Base-by-base conservation (phyloP, 805 yeast species). In the Zygosaccharomyces kombuchaensis region DNA sequence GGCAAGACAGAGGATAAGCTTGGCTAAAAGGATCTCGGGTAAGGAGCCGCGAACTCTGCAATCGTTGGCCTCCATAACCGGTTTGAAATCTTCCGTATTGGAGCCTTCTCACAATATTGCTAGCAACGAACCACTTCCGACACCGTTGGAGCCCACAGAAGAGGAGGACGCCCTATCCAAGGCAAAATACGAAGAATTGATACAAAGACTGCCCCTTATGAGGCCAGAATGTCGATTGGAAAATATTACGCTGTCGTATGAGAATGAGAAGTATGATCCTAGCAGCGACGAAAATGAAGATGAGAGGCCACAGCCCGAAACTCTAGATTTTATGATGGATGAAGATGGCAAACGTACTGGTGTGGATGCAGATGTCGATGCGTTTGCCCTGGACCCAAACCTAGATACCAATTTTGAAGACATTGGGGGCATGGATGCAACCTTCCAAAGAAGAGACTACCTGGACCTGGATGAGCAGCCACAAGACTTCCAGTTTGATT, bases 171-270 rank as follows among this genome's bases (percentile, higher is more conserved):
- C 36, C 12, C 45, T 27, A 5, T 12, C 42, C 12, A 27, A 35
- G 30, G 30, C 22, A 23, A 46, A 23, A 21, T 34, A 46, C n/a
- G 39, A 40, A 25, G 51, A 44, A 34, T 47, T 74, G 72, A 73
- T 61, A 63, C 44, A 68, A 63, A 54, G 72, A 67, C 48, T 66
- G 65, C 65, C 71, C 48, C 41, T 67, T 53, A 51, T 66, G 67
- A 50, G 69, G 58, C 58, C 54, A 47, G 58, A 63, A 51, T 56
- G 56, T 37, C 53, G 57, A 44, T 39, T 64, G 30, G 66, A 63
- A 16, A 66, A 62, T 34, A 55, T 60, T 9, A 37, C 52, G 13
- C 55, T 62, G 17, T 63, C 70, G 1, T 58, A 57, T 52, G 66
- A 63, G 22, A 46, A 48, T 25, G 57, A 51, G 2, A 57, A 48